Evolutionary conservation across 202 grass and related monocot genomes (phyloP).

Genomic region (Zoysia matrella): DNA sequence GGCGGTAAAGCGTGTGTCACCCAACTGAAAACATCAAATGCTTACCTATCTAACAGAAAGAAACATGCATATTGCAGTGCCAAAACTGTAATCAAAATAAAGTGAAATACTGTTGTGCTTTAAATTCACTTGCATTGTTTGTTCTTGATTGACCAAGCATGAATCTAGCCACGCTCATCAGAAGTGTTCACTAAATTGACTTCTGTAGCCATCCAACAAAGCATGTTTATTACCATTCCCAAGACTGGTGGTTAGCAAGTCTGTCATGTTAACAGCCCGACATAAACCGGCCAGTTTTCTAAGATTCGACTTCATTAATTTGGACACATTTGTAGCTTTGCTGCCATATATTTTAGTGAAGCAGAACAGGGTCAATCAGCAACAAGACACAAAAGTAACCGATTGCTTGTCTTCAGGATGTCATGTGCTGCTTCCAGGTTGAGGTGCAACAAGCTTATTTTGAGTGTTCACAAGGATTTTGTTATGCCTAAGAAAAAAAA

Average conservation of each 20-base stretch:
- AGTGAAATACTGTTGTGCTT: background rate
- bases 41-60: background rate
- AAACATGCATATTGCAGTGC: background rate
- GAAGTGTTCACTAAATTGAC: slow-evolving; percentile 8
- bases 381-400: slow-evolving; percentile 32
- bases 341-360: slow-evolving; percentile 23
- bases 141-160: slow-evolving; percentile 11
- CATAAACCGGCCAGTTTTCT: slow-evolving; percentile 19
- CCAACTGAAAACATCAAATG: no score
- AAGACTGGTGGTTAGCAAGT: slow-evolving; percentile 20
- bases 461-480: slow-evolving; percentile 21
- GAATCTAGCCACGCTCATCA: slow-evolving; percentile 36
- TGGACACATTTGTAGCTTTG: slow-evolving; percentile 18
- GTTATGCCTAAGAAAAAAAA: background rate
- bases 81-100: slow-evolving; percentile 18
- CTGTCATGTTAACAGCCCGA: background rate
- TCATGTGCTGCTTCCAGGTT: slow-evolving; percentile 21
- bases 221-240: slow-evolving; percentile 31
- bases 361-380: slow-evolving; percentile 30
- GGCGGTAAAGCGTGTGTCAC: no score
- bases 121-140: slow-evolving; percentile 39
- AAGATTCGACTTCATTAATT: slow-evolving; percentile 26
- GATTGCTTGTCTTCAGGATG: slow-evolving; percentile 50
- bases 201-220: slow-evolving; percentile 34
- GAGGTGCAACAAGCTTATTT: background rate